Base-by-base conservation (phyloP, 768 basidiomycete genomes). In the Kwoniella dejecticola region DNA sequence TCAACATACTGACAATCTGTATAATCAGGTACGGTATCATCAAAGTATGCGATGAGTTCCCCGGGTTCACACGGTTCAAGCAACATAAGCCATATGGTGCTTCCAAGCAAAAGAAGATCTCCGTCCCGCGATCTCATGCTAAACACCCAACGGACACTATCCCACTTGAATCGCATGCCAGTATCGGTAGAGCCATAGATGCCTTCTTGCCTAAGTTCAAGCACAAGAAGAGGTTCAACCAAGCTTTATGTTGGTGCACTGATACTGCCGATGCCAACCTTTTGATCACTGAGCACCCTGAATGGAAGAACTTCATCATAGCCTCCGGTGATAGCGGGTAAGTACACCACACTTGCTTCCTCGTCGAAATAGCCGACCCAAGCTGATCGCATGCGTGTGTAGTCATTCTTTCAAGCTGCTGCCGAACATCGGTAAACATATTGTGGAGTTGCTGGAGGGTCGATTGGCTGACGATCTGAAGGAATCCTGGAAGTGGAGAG, bases 231-330 rank as follows among this genome's bases (percentile, higher is more conserved):
- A 41, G 73, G 42, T 60, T 76, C 41, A 64, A 70, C 52, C 42
- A 55, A 19, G 64, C 68, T 30, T 63, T 77, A 57, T 78, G 77
- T 50, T 77, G 76, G 72, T 75, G 74, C 54, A 76, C 75, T 3
- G 72, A 78, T 46, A 71, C 75, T 1, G 61, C 67, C 12, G 77
- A 78, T 50, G 75, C 67, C 0, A 62, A 68, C 11, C 66, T 67
- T 67, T 56, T 78, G 42, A 60, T 77, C 15, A 68, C 67, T 38
- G 70, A 77, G 42, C 65, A 78, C 48, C 75, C 77, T 1, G 47
- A 62, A 30, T 72, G 65, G 64, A 57, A 65, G 26, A 62, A 64
- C 19, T 58, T 78, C 21, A 70, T 66, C 38, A 55, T 78, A 10
- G 77, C 77, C 4, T 70, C 75, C 4, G 75, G 77, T 7, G 73